phyloP scores from a whole-genome alignment of 177 flowering plant genomes.

The Tripterygium wilfordii region DNA sequence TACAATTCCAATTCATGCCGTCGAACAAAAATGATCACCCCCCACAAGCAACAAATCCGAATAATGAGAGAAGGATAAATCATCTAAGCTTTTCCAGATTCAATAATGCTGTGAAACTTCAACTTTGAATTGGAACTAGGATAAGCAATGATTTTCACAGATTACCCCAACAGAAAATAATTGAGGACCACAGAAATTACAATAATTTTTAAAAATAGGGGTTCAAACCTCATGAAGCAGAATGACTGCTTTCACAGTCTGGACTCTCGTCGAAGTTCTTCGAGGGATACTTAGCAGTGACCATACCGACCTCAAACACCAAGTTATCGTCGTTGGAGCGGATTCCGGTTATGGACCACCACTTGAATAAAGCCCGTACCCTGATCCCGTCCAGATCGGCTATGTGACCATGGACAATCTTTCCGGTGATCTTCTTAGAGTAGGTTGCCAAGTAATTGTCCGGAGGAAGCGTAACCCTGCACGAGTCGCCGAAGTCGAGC shows the following conservation, averaged over 20 bases:
- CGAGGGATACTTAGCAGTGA: conserved; percentile 73
- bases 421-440: conserved; percentile 54
- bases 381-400: conserved; percentile 72
- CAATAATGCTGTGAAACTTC: too few relatives aligned
- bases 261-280: conserved; percentile 65
- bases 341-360: conserved; percentile 97
- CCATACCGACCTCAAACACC: conserved; percentile 88
- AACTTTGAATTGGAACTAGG: too few relatives aligned
- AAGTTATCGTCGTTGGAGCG: conserved; percentile 63
- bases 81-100: too few relatives aligned
- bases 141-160: too few relatives aligned
- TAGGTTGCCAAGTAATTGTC: conserved; percentile 83
- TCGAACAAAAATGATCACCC: too few relatives aligned
- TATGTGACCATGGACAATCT: conserved; percentile 55
- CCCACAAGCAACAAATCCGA: too few relatives aligned
- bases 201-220: too few relatives aligned
- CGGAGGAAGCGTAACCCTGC: conserved; percentile 77
- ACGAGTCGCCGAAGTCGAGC: conserved; percentile 41
- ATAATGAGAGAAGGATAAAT: too few relatives aligned
- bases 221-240: conserved; percentile 27
- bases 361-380: conserved; percentile 79
- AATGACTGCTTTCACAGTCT: conserved; percentile 51
- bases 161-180: too few relatives aligned
- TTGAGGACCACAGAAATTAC: not conserved
- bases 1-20: too few relatives aligned